Conservation (phyloP, 2,329 filamentous ascomycete genomes). For the Alternaria gaisen region DNA sequence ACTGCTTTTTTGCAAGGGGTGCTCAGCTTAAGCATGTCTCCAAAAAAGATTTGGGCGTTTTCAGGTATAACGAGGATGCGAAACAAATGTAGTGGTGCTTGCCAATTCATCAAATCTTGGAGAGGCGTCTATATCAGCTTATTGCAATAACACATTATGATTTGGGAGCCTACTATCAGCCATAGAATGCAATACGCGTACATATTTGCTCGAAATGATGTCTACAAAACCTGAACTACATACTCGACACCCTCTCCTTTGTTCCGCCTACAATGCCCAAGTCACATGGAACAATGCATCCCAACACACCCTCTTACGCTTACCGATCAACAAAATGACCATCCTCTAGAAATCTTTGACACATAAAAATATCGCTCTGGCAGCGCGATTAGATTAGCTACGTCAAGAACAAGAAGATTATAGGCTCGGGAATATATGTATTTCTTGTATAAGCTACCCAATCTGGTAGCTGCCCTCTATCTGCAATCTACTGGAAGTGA, state of each 20-base stretch:
- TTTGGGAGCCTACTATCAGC: accelerated
- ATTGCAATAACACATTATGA: background rate
- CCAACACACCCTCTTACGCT: background rate
- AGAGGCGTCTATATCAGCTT: background rate
- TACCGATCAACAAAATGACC: background rate
- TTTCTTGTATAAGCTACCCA: background rate
- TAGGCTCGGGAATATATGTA: background rate
- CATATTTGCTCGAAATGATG: accelerated
- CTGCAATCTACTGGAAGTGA: too few species aligned
- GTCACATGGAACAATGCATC: background rate
- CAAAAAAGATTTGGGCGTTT: too few species aligned
- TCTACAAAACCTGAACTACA: background rate
- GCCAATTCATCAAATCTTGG: background rate
- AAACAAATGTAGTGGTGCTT: background rate
- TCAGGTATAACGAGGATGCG: too few species aligned
- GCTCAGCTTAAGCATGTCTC: too few species aligned
- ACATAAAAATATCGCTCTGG: background rate
- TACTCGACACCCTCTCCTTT: background rate
- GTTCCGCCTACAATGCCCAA: background rate
- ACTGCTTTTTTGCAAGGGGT: background rate
- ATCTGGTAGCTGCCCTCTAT: background rate
- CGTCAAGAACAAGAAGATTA: background rate
- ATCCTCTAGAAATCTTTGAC: background rate
- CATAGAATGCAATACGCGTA: background rate
- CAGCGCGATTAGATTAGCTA: background rate